phyloP scores from a whole-genome alignment of 2,329 filamentous ascomycete species.

The Chaetomium globosum region DNA sequence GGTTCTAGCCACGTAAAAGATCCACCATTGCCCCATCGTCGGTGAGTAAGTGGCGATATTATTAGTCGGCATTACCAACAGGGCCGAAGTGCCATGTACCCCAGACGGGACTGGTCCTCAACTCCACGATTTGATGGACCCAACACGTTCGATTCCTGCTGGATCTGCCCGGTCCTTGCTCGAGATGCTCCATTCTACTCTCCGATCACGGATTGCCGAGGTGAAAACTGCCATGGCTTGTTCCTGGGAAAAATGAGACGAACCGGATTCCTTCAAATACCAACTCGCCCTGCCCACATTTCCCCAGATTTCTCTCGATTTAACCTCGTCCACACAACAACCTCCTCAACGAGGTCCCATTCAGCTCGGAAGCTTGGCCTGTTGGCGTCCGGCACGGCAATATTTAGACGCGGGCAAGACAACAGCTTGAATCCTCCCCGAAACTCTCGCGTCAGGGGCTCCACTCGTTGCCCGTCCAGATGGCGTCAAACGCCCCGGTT shows the following conservation, averaged over 20 bases:
- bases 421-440: slow-evolving; percentile 7
- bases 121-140: slow-evolving; percentile 23
- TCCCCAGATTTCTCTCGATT: slow-evolving; percentile 21
- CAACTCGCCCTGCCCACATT: not conserved
- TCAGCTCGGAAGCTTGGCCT: slow-evolving; percentile 15
- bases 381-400: slow-evolving; percentile 10
- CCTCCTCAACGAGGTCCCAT: not conserved
- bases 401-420: slow-evolving; percentile 8
- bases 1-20: slow-evolving; percentile 14
- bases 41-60: slow-evolving; percentile 22
- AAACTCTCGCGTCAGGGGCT: not conserved
- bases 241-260: slow-evolving; percentile 7
- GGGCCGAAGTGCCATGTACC: slow-evolving; percentile 20
- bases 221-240: slow-evolving; percentile 14
- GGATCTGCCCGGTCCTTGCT: slow-evolving; percentile 9
- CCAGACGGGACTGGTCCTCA: slow-evolving; percentile 19
- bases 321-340: not conserved
- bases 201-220: slow-evolving; percentile 18
- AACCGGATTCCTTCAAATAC: slow-evolving; percentile 17
- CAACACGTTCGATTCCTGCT: slow-evolving; percentile 5
- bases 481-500: slow-evolving; percentile 19
- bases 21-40: slow-evolving; percentile 20
- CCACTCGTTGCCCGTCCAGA: slow-evolving; percentile 10
- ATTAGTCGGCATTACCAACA: slow-evolving; percentile 6
- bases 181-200: slow-evolving; percentile 3